Base-by-base conservation (phyloP, 768 basidiomycete species). In the Kwoniella sp. region DNA sequence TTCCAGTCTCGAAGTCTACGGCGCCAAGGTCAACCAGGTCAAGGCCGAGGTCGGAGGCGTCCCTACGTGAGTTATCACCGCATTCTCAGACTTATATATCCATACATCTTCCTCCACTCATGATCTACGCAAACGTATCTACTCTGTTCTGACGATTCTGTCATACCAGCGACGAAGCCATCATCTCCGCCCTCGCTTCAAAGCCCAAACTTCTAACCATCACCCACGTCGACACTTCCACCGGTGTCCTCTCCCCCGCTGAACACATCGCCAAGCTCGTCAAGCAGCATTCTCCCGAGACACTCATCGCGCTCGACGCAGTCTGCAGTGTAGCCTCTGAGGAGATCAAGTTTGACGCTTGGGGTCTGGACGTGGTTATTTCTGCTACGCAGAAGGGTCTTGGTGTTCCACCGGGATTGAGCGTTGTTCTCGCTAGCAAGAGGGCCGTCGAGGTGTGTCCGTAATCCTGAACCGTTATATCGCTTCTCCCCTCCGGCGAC, bases 271-370 rank as follows among this genome's bases (percentile, higher is more conserved):
- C 87, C 21, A 85, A 86, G 54, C 84, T 86, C 10, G 90, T 94
- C 52, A 85, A 83, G 67, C 83, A 84, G 26, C 85, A 90, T 63
- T 92, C 91, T 0, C 94, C 95, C 1, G 86, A 90, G 12, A 92
- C 93, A 0, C 83, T 99, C 65, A 90, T 92, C 47, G 83, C 90
- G 8, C 83, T 92, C 63, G 96, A 99, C 75, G 91, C 87, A n/a
- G 96, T 99, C 26, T 99, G 96, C 81, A 89, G 92, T 1, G 92
- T 97, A 17, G 96, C 91, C 5, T 91, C 89, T 70, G 96, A 98
- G 79, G 92, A 97, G 78, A 93, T 99, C 72, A 86, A 84, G 49
- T 90, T 96, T 83, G 96, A 98, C 71, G 88, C 85, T 1, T 98
- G 96, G 96, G 87, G 85, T 25, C 83, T 98, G 57, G 96, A 99